These are phyloP conservation scores for Carex kokanica DNA, from an alignment of 176 grass and related monocot genomes.

Conservation along the genomic window DNA sequence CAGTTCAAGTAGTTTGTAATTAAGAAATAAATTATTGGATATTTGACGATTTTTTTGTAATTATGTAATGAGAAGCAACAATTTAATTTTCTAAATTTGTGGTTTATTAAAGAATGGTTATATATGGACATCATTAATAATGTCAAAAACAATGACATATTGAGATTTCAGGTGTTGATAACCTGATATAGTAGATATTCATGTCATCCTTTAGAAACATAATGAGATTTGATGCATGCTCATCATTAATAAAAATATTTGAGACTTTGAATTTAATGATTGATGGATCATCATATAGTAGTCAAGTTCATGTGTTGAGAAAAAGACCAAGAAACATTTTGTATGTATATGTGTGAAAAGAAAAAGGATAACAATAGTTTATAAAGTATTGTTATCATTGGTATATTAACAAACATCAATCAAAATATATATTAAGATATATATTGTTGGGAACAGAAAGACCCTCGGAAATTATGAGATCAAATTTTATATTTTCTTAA, in stretches of 20 bases:
- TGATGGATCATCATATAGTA: background rate
- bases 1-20: background rate
- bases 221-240: background rate
- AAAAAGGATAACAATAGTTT: background rate
- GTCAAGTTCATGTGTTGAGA: background rate
- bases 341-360: background rate
- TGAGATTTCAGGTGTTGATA: background rate
- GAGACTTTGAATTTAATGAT: background rate
- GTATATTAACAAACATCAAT: background rate
- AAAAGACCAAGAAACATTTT: background rate
- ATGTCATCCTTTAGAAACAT: background rate
- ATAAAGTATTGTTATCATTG: background rate
- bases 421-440: background rate
- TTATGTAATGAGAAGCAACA: no score
- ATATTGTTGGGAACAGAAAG: background rate
- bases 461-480: background rate
- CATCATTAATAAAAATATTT: background rate
- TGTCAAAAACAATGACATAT: background rate
- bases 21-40: background rate
- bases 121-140: no score
- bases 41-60: background rate
- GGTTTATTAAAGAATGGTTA: no score
- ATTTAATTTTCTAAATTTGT: no score
- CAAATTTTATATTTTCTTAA: no score
- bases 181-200: background rate